phyloP scores from a whole-genome alignment of 2,329 filamentous ascomycete genomes.

The Plectosphaerella sp. region DNA sequence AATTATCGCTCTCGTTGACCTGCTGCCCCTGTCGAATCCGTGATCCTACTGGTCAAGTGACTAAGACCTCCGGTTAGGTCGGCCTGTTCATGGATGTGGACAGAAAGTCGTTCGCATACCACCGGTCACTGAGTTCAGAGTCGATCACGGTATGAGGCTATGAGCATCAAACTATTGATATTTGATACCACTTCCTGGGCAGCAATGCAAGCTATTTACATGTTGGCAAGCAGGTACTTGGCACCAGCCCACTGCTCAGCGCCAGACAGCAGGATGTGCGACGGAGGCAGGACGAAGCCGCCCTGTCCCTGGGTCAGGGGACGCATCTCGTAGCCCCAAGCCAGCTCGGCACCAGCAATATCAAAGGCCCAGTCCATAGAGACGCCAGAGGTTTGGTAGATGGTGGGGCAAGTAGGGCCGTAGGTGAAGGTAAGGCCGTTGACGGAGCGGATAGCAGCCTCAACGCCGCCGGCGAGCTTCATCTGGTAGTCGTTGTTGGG shows the following conservation, averaged over 20 bases:
- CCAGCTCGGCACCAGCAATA: conserved; percentile 25
- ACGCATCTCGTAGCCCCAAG: conserved; percentile 33
- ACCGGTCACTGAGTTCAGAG: too few species aligned
- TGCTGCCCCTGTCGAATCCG: too few species aligned
- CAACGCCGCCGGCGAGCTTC: conserved; percentile 24
- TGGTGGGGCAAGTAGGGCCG: conserved; percentile 29
- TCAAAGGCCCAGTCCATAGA: conserved; percentile 22
- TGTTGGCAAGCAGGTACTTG: conserved; percentile 1
- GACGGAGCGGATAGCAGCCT: conserved; percentile 25
- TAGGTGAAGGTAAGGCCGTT: conserved; percentile 32
- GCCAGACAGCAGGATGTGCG: conserved; percentile 28
- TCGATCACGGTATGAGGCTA: too few species aligned
- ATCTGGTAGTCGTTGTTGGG: conserved; percentile 34
- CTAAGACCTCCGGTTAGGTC: too few species aligned
- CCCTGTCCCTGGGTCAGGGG: conserved; percentile 24
- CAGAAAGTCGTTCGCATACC: too few species aligned
- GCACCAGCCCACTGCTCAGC: conserved; percentile 28
- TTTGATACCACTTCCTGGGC: too few species aligned
- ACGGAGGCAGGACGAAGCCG: conserved; percentile 31
- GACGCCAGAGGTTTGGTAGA: conserved; percentile 28
- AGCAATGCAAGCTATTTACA: background rate
- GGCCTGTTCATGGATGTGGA: too few species aligned
- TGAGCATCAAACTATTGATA: too few species aligned
- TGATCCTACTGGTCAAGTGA: too few species aligned
- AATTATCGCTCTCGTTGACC: too few species aligned